phyloP scores from a whole-genome alignment of 768 basidiomycete species.

The Leccinellum luteum region DNA sequence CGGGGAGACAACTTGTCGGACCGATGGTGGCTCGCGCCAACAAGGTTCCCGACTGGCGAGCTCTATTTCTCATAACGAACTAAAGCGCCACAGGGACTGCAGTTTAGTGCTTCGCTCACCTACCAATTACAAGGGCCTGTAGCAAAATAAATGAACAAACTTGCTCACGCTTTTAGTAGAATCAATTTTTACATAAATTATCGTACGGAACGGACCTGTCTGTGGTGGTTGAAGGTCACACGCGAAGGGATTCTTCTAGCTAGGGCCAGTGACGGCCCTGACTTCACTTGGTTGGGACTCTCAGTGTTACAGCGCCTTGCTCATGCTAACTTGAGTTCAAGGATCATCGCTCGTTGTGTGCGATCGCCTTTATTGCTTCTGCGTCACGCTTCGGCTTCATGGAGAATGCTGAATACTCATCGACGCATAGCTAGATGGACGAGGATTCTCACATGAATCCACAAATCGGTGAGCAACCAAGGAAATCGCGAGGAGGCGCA shows the following conservation, averaged over 20 bases:
- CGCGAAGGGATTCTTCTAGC: neutral
- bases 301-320: too few relatives aligned
- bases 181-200: neutral
- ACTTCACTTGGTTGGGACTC: neutral
- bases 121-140: neutral
- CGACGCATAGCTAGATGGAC: too few relatives aligned
- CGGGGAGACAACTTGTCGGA: neutral
- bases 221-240: neutral
- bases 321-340: neutral
- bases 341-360: neutral
- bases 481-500: too few relatives aligned
- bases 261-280: conserved; percentile 4
- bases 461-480: too few relatives aligned
- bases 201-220: neutral
- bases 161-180: neutral
- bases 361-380: neutral
- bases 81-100: neutral
- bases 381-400: too few relatives aligned
- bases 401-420: neutral
- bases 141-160: neutral
- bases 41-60: neutral
- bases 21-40: neutral
- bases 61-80: neutral
- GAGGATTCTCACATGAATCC: too few relatives aligned
- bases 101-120: neutral